phyloP scores from a whole-genome alignment of 2,329 filamentous ascomycete species.

The Lasiodiplodia hormozganensis region DNA sequence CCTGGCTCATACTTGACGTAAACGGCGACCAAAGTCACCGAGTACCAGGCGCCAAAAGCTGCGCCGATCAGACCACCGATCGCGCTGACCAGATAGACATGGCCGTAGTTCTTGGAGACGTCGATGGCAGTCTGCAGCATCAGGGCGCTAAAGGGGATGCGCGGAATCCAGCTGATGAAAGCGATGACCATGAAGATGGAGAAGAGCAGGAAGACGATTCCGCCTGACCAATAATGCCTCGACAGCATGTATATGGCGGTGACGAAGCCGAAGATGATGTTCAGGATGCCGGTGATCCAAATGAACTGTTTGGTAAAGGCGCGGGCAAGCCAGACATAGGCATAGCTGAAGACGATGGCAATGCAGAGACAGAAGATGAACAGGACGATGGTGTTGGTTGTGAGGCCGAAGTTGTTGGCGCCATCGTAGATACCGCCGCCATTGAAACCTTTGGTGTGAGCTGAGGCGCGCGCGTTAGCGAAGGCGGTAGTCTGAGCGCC shows the following conservation, averaged over 20 bases:
- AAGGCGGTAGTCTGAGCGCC: background rate
- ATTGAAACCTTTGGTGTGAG: constrained; percentile 66
- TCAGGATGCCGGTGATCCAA: constrained; percentile 89
- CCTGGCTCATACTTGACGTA: constrained; percentile 83
- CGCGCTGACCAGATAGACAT: constrained; percentile 86
- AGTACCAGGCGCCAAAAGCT: constrained; percentile 83
- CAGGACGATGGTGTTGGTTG: constrained; percentile 84
- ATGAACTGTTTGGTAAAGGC: constrained; percentile 88
- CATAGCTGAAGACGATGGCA: constrained; percentile 76
- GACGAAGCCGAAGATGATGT: constrained; percentile 82
- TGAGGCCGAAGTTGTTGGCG: constrained; percentile 70
- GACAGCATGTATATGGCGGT: constrained; percentile 87
- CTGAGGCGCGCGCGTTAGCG: constrained; percentile 37
- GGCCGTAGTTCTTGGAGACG: constrained; percentile 81
- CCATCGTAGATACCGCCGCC: constrained; percentile 77
- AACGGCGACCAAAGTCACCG: constrained; percentile 82
- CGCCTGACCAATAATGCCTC: constrained; percentile 78
- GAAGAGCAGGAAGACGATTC: constrained; percentile 87
- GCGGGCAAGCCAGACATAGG: constrained; percentile 78
- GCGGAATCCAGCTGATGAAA: constrained; percentile 87
- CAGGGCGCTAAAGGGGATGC: constrained; percentile 88
- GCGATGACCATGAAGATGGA: constrained; percentile 79
- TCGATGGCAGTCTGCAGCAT: constrained; percentile 90
- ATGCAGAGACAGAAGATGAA: constrained; percentile 80
- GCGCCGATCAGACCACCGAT: constrained; percentile 79